Base-by-base conservation (phyloP, 208 protist species). In the Leptomonas pyrrhocoris region DNA sequence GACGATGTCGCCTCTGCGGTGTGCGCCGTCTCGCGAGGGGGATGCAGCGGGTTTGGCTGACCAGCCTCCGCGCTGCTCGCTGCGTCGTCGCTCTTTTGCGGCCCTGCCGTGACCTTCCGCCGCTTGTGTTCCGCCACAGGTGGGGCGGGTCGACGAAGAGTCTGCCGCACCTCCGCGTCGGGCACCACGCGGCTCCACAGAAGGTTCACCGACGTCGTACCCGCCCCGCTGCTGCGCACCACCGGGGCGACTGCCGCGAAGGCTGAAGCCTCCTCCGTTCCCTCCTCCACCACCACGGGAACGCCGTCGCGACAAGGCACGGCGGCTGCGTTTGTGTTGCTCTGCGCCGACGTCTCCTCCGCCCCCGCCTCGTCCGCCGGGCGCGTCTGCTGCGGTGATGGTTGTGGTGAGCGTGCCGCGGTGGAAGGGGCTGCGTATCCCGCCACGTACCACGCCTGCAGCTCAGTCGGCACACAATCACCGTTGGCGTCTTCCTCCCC, bases 181-280 rank as follows among this genome's bases (percentile, higher is more conserved):
- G 61, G 34, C 13, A 38, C 55, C 2, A 58, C 19, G 25, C 57
- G 36, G 15, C 56, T 68, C 45, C 61, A 21, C 38, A 72, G 53
- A 21, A 86, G 21, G 70, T 86, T 69, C 45, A 86, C 69, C 3
- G 70, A 65, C 7, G 77, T 61, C 15, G 81, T 86, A 40, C 81
- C 81, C 3, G 81, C 81, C 18, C 77, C 68, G 25, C 58, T 68
- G 58, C 77, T 74, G 25, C 46, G 42, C 21, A 86, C 58, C 13
- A 58, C 31, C n/a, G 46, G 51, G 6, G 23, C 59, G 25, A 62
- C 57, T 11, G 34, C 31, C 18, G 57, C 57, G 4, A 46, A 42
- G 4, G 18, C 36, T 25, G 36, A 42, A 8, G 55, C n/a, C n/a
- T n/a, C n/a, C n/a, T n/a, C n/a, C n/a, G n/a, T n/a, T n/a, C n/a